Evolutionary conservation across 2,329 filamentous ascomycete genomes (phyloP).

Genomic region (Colletotrichum sp.): DNA sequence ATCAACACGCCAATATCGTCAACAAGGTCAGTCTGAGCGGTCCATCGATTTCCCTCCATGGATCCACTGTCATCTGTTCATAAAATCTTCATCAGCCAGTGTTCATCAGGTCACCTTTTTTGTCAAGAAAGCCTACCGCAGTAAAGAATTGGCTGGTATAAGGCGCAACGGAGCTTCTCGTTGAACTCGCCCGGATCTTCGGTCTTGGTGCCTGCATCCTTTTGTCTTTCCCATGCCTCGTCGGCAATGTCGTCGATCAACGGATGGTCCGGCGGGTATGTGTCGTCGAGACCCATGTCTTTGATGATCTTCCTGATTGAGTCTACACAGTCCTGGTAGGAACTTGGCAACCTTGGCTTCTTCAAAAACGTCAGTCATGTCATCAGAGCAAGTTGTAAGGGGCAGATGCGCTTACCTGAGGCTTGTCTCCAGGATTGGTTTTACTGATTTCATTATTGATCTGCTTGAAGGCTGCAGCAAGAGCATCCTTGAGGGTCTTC

Average conservation of each 20-base stretch:
- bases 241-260: neutral
- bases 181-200: neutral
- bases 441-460: neutral
- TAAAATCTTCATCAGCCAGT: neutral
- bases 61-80: neutral
- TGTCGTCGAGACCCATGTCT: neutral
- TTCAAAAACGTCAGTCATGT: neutral
- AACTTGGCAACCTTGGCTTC: neutral
- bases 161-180: neutral
- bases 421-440: neutral
- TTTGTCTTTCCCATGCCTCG: neutral
- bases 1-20: neutral
- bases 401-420: neutral
- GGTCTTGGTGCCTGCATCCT: neutral
- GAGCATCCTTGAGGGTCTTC: neutral
- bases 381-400: neutral
- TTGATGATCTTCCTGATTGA: neutral
- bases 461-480: neutral
- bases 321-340: neutral
- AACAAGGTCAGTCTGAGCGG: neutral
- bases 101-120: rapidly evolving
- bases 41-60: neutral
- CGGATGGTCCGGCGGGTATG: neutral
- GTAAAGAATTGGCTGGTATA: neutral
- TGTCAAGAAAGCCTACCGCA: neutral